phyloP scores from a whole-genome alignment of 352 stramenopile species.

The Globisporangium splendens region DNA sequence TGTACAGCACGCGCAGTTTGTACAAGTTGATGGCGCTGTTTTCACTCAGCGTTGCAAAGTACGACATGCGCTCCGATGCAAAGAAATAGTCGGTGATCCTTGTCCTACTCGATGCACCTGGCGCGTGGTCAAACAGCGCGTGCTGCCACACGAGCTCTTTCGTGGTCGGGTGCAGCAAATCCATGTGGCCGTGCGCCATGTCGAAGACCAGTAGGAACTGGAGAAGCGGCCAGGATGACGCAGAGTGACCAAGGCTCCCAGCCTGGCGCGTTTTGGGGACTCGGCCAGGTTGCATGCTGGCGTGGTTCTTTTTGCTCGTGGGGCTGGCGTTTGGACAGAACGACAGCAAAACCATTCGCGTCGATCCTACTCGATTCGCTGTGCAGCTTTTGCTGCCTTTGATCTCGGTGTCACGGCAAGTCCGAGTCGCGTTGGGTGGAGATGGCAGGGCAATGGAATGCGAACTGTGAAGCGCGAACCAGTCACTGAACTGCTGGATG shows the following conservation, averaged over 20 bases:
- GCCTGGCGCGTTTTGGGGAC: too few species aligned
- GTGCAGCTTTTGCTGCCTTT: too few species aligned
- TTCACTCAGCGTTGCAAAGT: conserved; percentile 6
- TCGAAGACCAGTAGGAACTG: conserved; percentile 12
- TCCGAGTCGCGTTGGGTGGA: not conserved
- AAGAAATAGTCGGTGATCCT: conserved; percentile 15
- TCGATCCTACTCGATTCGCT: not conserved
- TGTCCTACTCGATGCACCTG: too few species aligned
- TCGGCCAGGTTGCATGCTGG: not conserved
- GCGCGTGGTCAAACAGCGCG: not conserved
- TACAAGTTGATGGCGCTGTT: conserved; percentile 10
- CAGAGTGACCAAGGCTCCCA: not conserved
- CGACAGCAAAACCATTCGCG: conserved; percentile 10
- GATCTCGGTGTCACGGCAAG: not conserved
- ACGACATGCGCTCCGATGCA: conserved; percentile 14
- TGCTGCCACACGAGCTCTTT: conserved; percentile 18
- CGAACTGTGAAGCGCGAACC: conserved; percentile 9
- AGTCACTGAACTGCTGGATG: conserved; percentile 14
- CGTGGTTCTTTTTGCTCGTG: conserved; percentile 10
- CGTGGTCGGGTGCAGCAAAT: conserved; percentile 10
- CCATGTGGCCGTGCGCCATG: not conserved
- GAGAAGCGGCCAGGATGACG: not conserved
- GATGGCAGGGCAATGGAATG: not conserved
- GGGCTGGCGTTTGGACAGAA: conserved; percentile 7
- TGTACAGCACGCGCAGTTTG: conserved; percentile 18